phyloP scores from a whole-genome alignment of 352 stramenopile genomes.

The Peronospora farinosa region DNA sequence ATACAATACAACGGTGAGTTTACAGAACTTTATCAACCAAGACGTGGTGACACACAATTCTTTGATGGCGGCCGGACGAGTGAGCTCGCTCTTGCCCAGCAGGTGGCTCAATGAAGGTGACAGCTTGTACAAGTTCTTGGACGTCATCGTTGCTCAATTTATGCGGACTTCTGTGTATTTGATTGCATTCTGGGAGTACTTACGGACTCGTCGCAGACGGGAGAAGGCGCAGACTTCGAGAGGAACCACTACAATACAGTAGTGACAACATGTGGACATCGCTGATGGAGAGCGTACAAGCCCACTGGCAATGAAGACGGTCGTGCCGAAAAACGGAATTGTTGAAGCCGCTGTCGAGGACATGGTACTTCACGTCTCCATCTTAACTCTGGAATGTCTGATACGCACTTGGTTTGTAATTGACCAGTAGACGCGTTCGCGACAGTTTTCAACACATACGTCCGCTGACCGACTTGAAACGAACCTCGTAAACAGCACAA shows the following conservation, averaged over 20 bases:
- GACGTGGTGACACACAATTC: constrained; percentile 57
- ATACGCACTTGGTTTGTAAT: constrained; percentile 49
- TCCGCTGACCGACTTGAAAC: too few species aligned
- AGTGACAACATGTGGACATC: constrained; percentile 50
- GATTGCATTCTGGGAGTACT: neutral
- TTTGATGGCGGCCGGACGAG: constrained; percentile 58
- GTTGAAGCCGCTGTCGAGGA: constrained; percentile 69
- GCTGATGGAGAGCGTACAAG: too few species aligned
- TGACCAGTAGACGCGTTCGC: constrained; percentile 37
- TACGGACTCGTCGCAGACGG: constrained; percentile 1
- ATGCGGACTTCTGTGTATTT: neutral
- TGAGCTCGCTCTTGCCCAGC: constrained; percentile 64
- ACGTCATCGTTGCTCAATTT: constrained; percentile 9
- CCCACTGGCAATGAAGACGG: constrained; percentile 62
- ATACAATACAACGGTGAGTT: constrained; percentile 3
- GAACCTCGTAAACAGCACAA: too few species aligned
- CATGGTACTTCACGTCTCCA: constrained; percentile 43
- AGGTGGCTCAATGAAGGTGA: constrained; percentile 51
- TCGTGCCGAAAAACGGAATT: constrained; percentile 71
- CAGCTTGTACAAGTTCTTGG: constrained; percentile 52
- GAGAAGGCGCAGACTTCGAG: neutral
- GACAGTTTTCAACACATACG: too few species aligned
- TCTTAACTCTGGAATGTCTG: constrained; percentile 27
- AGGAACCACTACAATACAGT: constrained; percentile 2
- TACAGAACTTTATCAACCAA: neutral